These are phyloP conservation scores for Ophidiomyces ophidiicola DNA, from an alignment of 2,329 filamentous ascomycete genomes.

Conservation along the genomic window DNA sequence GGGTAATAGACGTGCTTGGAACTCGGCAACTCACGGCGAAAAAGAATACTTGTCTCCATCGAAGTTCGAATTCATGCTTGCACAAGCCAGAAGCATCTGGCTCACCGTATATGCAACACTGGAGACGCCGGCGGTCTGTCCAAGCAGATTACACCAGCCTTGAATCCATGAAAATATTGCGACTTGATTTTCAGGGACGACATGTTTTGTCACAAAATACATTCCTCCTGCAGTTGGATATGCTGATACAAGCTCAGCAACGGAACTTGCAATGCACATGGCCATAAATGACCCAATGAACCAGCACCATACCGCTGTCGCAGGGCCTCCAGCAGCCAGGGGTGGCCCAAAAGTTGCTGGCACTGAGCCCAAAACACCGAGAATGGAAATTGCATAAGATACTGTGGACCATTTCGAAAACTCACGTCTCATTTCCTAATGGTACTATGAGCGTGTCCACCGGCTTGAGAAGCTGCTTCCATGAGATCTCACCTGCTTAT, in stretches of 20 bases:
- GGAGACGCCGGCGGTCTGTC: constrained; percentile 51
- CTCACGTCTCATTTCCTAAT: constrained; percentile 48
- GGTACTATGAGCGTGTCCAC: constrained; percentile 5
- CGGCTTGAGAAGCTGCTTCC: neutral
- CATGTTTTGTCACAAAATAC: constrained; percentile 56
- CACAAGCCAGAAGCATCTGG: constrained; percentile 51
- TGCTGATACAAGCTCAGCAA: constrained; percentile 54
- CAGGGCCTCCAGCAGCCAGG: constrained; percentile 47
- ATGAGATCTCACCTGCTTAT: constrained; percentile 44
- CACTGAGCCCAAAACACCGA: constrained; percentile 53
- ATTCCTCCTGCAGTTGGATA: constrained; percentile 57
- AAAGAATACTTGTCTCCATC: constrained; percentile 42
- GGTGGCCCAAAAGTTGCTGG: constrained; percentile 51
- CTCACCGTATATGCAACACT: constrained; percentile 52
- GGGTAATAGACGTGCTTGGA: neutral
- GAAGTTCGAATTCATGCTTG: constrained; percentile 48
- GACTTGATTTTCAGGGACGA: constrained; percentile 49
- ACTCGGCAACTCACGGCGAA: constrained; percentile 39
- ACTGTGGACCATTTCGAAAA: constrained; percentile 57
- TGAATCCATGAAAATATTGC: constrained; percentile 54
- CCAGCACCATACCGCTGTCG: constrained; percentile 55
- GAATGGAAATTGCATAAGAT: constrained; percentile 54
- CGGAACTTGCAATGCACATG: constrained; percentile 51
- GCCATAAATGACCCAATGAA: constrained; percentile 52
- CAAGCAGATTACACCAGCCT: constrained; percentile 56